Evolutionary conservation across 176 grass and related monocot species (phyloP), one percentile per base, ranked within the genome.

Genomic region (Eleusine coracana): DNA sequence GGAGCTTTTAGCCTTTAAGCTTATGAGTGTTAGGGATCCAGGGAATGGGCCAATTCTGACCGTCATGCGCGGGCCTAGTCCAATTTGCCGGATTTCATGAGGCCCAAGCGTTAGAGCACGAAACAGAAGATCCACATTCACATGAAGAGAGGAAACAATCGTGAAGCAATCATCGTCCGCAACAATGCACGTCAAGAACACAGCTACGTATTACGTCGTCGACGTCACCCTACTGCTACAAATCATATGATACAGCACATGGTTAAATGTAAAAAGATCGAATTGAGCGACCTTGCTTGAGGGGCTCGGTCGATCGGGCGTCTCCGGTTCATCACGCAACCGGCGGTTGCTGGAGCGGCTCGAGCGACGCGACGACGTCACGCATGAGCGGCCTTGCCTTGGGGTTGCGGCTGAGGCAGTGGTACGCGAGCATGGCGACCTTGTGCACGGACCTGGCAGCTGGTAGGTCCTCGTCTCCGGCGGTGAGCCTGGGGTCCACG

Each of bases 331-430:
- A 54, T 16, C 16, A 15, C 51, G 11, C 27, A 1, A 70, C 48
- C 8, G 68, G 45, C 60, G 59, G 86, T 28, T 67, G 48, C 83
- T 89, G 84, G 4, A 97, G 88, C 21, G 92, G 95, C 84, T 97
- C 92, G 13, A 97, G 84, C 18, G 86, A 81, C 13, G 88, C 86
- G n/a, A 97, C 92, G 64, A 94, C 68, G 83, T 87, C 78, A 63
- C 88, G 89, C 95, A 95, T 98, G 7, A 89, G 81, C 31, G 95
- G 95, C 37, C 95, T 37, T 2, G 90, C 86, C 87, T 98, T 98
- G 10, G 88, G 95, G 61, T 89, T 94, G 0, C 88, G 41, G 78
- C 60, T 89, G 48, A 98, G 52, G 86, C 95, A 98, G 68, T 95
- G 92, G 86, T 95, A 95, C 0, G 95, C 92, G 51, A 98, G 81